Evolutionary conservation across 108 stramenopile genomes (phyloP).

Genomic region (Cyclotella baltica): DNA sequence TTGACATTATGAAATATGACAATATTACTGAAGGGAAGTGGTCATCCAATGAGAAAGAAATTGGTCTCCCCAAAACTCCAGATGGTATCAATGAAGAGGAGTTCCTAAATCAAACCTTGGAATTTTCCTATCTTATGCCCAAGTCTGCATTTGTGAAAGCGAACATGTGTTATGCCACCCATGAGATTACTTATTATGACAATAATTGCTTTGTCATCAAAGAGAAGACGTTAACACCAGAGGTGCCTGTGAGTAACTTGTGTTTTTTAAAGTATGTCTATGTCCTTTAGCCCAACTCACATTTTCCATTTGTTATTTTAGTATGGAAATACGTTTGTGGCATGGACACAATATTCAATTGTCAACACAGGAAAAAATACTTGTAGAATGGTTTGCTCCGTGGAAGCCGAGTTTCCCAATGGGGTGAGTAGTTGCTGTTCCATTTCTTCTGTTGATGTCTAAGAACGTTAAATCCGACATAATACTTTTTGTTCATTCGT

Average conservation of each 20-base stretch:
- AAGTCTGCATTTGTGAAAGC: conserved; percentile 81
- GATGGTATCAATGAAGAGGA: conserved; percentile 56
- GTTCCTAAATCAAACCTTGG: conserved; percentile 63
- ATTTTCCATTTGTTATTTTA: conserved; percentile 4
- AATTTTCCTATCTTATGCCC: conserved; percentile 76
- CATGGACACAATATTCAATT: conserved; percentile 79
- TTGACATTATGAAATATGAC: conserved; percentile 69
- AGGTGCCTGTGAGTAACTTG: conserved; percentile 57
- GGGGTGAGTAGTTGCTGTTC: conserved; percentile 60
- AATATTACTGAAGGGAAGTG: conserved; percentile 69
- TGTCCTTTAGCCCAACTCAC: background rate
- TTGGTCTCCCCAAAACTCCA: conserved; percentile 59
- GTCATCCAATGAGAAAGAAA: conserved; percentile 62
- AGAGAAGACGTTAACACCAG: conserved; percentile 77
- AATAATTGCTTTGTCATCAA: conserved; percentile 76
- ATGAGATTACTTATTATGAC: conserved; percentile 69
- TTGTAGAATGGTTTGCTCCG: conserved; percentile 72
- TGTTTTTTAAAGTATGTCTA: background rate
- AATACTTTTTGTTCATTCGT: background rate
- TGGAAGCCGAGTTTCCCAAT: conserved; percentile 86
- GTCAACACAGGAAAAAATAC: conserved; percentile 74
- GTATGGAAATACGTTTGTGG: conserved; percentile 75
- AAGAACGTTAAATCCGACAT: background rate
- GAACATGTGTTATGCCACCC: conserved; percentile 74
- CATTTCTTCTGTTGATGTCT: background rate